These are phyloP conservation scores for Pythium brachiatum DNA, from an alignment of 352 stramenopile species.

Conservation along the genomic window DNA sequence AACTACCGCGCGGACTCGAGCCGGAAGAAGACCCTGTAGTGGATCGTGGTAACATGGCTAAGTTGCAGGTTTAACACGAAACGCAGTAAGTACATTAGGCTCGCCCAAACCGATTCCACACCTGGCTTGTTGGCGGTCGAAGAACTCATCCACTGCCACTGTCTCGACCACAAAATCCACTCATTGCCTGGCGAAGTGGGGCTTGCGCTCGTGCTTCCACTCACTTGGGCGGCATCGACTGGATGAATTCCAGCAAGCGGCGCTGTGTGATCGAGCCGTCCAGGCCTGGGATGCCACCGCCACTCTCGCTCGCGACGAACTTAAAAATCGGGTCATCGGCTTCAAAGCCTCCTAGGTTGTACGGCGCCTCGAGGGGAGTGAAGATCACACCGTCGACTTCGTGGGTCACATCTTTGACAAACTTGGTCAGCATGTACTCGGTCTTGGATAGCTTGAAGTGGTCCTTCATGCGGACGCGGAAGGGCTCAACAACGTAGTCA, in stretches of 20 bases:
- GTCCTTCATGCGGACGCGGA: constrained; percentile 88
- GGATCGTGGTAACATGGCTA: not conserved
- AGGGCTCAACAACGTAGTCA: constrained; percentile 78
- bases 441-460: constrained; percentile 86
- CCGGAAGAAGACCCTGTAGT: constrained; percentile 50
- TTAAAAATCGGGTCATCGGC: constrained; percentile 86
- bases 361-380: constrained; percentile 77
- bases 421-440: constrained; percentile 84
- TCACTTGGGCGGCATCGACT: constrained; percentile 56
- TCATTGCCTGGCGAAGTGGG: constrained; percentile 14
- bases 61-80: constrained; percentile 4
- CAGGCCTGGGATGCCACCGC: constrained; percentile 71
- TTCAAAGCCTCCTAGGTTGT: constrained; percentile 85
- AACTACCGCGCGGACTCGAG: constrained; percentile 70
- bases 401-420: constrained; percentile 83
- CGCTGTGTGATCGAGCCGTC: constrained; percentile 81
- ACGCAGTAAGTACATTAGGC: constrained; percentile 25
- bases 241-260: constrained; percentile 78
- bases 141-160: not conserved
- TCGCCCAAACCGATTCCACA: constrained; percentile 10
- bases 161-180: constrained; percentile 17
- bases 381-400: constrained; percentile 87
- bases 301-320: constrained; percentile 80
- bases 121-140: constrained; percentile 1
- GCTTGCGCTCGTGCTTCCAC: constrained; percentile 19